Evolutionary conservation across 2,329 filamentous ascomycete genomes (phyloP).

Genomic region (Clonostachys solani): DNA sequence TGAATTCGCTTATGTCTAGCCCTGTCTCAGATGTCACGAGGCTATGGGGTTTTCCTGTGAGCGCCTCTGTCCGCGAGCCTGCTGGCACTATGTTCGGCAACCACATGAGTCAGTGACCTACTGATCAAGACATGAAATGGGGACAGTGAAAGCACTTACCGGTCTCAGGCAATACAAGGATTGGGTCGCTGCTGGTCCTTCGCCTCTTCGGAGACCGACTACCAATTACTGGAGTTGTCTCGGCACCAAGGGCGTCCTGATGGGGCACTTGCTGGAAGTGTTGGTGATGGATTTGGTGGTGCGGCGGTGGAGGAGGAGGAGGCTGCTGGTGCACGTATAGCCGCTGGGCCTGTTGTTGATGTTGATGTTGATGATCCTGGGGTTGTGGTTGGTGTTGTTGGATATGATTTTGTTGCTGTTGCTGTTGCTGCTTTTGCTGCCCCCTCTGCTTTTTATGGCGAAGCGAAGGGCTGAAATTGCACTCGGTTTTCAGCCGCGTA

Average conservation of each 20-base stretch:
- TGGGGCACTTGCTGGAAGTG: background rate
- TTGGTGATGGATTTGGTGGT: slow-evolving; percentile 1
- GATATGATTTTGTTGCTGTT: slow-evolving; percentile 1
- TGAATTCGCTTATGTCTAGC: slow-evolving; percentile 23
- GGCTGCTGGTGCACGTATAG: slow-evolving; percentile 7
- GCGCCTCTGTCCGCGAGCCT: slow-evolving; percentile 13
- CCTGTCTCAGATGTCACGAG: slow-evolving; percentile 19
- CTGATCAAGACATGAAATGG: slow-evolving; percentile 5
- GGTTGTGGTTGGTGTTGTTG: slow-evolving; percentile 3
- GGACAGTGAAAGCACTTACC: slow-evolving; percentile 20
- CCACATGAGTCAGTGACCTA: slow-evolving; percentile 14
- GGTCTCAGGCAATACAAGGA: slow-evolving; percentile 24
- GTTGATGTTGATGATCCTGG: slow-evolving; percentile 11
- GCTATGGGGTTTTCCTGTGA: slow-evolving; percentile 15
- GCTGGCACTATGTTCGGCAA: slow-evolving; percentile 18
- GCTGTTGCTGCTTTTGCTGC: slow-evolving; percentile 8
- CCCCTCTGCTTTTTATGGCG: slow-evolving; percentile 27
- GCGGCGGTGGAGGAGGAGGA: slow-evolving; percentile 4
- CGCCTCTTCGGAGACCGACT: slow-evolving; percentile 29
- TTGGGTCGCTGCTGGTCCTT: slow-evolving; percentile 24
- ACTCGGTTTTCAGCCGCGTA: slow-evolving; percentile 31
- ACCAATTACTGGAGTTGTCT: slow-evolving; percentile 7
- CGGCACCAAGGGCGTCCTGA: slow-evolving; percentile 4
- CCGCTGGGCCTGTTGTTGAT: slow-evolving; percentile 7
- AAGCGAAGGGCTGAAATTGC: slow-evolving; percentile 37